A percentile compares a stretch with the other conserved stretches of the same genome.
phyloP scores from a whole-genome alignment of 2,329 filamentous ascomycete genomes.

The Penicillium nordicum region DNA sequence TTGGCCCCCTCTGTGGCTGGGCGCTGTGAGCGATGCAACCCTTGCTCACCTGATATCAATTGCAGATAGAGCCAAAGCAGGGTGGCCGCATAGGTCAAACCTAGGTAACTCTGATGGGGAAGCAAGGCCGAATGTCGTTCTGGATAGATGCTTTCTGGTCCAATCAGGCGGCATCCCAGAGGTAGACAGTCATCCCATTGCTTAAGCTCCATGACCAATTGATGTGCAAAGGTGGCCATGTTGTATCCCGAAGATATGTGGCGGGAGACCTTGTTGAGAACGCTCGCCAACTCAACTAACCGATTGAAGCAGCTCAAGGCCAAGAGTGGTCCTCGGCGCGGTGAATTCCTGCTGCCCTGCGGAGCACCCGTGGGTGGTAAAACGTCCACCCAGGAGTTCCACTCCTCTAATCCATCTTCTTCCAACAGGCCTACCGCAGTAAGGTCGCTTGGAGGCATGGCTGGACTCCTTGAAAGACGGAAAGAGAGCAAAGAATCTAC shows the following conservation, averaged over 20 bases:
- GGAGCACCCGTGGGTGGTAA: constrained; percentile 32
- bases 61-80: constrained; percentile 37
- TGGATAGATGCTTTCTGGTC: constrained; percentile 36
- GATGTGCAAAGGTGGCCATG: constrained; percentile 30
- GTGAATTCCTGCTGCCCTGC: constrained; percentile 28
- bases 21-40: constrained; percentile 31
- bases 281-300: constrained; percentile 42
- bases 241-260: constrained; percentile 31
- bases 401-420: constrained; percentile 69
- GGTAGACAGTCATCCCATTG: constrained; percentile 38
- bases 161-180: constrained; percentile 37
- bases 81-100: constrained; percentile 36
- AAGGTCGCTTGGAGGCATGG: constrained; percentile 48
- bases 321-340: constrained; percentile 40
- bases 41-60: constrained; percentile 32
- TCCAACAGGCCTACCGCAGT: constrained; percentile 51
- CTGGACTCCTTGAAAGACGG: constrained; percentile 45
- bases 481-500: constrained; percentile 53
- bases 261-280: constrained; percentile 36
- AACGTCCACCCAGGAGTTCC: constrained; percentile 65
- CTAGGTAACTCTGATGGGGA: constrained; percentile 41
- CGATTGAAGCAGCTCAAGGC: constrained; percentile 54
- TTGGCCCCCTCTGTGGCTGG: constrained; percentile 35
- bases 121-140: constrained; percentile 37
- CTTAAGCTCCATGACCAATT: constrained; percentile 36